Base-by-base conservation (phyloP, 805 yeast genomes). In the Cyberlindnera maritima region DNA sequence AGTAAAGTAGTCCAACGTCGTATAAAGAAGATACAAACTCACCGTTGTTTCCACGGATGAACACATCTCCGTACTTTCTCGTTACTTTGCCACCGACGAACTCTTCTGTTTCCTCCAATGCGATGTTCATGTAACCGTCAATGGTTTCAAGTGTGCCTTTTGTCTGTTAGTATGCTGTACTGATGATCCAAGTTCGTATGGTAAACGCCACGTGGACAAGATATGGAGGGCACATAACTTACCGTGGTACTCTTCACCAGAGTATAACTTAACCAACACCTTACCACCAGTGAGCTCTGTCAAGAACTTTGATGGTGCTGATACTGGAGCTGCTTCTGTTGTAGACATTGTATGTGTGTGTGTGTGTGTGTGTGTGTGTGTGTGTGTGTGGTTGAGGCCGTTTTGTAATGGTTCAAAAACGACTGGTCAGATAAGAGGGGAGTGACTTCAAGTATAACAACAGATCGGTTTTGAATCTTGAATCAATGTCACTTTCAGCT, bases 71-170 rank as follows among this genome's bases (percentile, higher is more conserved):
- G 52, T 80, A 83, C 23, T 67, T 69, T 51, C 75, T 78, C 32
- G 75, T 77, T 37, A 64, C 61, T 39, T 73, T 72, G 7, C 77
- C 77, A 43, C 70, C 68, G 29, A 79, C 78, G 38, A 68, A 65
- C 62, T 94, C 99, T 39, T 79, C 74, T 4, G 96, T 81, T 50
- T 82, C 76, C 46, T 86, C 89, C 54, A 94, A 74, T 2, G 92
- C 96, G 41, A 94, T 85, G 68, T 94, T 94, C 97, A 94, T 90
- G 71, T 83, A 94, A 9, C 98, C 98, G 64, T 94, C 99, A 48
- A 94, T 91, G 35, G 97, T 88, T 57, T 88, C 92, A 53, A 88
- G 74, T 41, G 68, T 72, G 7, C 85, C 70, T 66, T 46, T 41
- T 41, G 46, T 46, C 21, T 21, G 18, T 9, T 14, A 21, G 12